Conservation (phyloP, 1,139 yeast species). For the Sugiyamaella pinicola region DNA sequence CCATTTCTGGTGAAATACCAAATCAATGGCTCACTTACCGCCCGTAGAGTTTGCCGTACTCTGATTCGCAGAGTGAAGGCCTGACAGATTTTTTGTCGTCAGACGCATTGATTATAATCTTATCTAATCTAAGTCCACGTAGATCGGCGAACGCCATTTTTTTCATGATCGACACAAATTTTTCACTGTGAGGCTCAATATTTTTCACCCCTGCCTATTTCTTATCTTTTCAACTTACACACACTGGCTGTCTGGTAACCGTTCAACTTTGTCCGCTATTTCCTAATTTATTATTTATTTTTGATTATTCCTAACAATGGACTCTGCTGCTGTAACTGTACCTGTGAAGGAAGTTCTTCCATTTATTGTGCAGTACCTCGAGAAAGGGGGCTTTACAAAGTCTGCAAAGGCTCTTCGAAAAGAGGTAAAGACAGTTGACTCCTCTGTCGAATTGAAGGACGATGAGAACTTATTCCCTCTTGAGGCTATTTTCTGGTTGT, state of each 20-base stretch:
- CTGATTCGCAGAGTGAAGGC: no score
- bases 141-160: not conserved
- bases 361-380: slow-evolving; percentile 34
- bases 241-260: no score
- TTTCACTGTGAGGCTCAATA: slow-evolving; percentile 12
- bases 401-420: slow-evolving; percentile 35
- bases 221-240: slow-evolving; percentile 3
- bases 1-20: no score
- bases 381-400: slow-evolving; percentile 32
- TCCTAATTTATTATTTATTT: not conserved
- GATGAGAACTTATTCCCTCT: slow-evolving; percentile 23
- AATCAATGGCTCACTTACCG: no score
- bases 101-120: not conserved
- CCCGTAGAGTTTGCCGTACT: no score
- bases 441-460: slow-evolving; percentile 22
- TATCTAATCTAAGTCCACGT: slow-evolving; percentile 7
- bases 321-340: slow-evolving; percentile 14
- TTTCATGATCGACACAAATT: slow-evolving; percentile 9
- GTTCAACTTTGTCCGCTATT: not conserved
- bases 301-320: slow-evolving; percentile 9
- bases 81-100: no score
- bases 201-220: not conserved
- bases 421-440: slow-evolving; percentile 26
- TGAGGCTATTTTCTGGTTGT: slow-evolving; percentile 34
- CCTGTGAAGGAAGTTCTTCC: slow-evolving; percentile 31